Percentiles rank a stretch among this genome's conserved stretches.
Evolutionary conservation across 495 filamentous ascomycete species (phyloP).

Genomic region (Xylaria flabelliformis): DNA sequence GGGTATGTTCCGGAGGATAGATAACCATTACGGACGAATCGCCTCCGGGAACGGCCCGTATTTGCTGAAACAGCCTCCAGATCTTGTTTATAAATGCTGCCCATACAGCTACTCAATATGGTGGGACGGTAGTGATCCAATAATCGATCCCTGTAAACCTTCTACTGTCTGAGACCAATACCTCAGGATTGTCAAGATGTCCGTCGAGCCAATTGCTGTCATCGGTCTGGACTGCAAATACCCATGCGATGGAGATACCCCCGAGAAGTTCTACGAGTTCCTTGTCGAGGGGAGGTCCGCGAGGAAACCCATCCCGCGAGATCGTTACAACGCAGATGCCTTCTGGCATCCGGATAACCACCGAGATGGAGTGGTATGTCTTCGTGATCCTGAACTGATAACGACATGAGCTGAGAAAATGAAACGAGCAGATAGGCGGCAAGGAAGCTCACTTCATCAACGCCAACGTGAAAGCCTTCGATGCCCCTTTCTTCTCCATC

Average conservation of each 20-base stretch:
- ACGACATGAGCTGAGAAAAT: background rate
- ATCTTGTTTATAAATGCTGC: background rate
- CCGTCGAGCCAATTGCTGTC: slow-evolving; percentile 44
- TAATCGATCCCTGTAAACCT: background rate
- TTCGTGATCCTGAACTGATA: background rate
- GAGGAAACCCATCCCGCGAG: slow-evolving; percentile 39
- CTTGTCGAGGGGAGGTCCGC: slow-evolving; percentile 45
- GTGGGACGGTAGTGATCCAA: background rate
- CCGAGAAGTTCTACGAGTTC: slow-evolving; percentile 55
- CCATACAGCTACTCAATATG: background rate
- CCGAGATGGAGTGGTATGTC: slow-evolving; percentile 4
- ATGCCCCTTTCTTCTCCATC: slow-evolving; percentile 2
- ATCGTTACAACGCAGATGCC: slow-evolving; percentile 30
- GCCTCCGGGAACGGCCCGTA: background rate
- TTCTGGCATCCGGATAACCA: slow-evolving; percentile 4
- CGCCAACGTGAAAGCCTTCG: background rate
- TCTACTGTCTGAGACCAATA: background rate
- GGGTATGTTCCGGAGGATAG: background rate
- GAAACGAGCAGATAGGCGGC: background rate
- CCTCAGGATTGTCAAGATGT: background rate
- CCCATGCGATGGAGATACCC: slow-evolving; percentile 48
- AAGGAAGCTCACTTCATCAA: slow-evolving; percentile 1
- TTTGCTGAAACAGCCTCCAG: background rate
- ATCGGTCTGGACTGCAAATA: slow-evolving; percentile 50
- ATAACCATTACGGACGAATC: background rate